These are phyloP conservation scores for Secale cereale DNA, from an alignment of 176 grass and related monocot genomes.

Conservation along the genomic window DNA sequence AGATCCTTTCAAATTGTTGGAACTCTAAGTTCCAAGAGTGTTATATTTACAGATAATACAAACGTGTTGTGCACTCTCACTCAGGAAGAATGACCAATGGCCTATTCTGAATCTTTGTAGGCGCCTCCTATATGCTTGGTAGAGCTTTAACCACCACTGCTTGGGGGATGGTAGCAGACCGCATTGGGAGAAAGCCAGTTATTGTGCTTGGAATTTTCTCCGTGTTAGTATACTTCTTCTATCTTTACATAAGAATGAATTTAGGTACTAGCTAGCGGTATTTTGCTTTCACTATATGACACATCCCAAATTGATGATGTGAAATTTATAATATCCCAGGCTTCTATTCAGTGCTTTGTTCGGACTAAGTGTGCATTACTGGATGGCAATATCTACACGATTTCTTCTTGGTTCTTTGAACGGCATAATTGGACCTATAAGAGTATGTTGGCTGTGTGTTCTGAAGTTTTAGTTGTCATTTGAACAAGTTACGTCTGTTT, in stretches of 20 bases:
- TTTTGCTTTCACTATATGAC: neutral
- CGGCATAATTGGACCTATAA: conserved; percentile 56
- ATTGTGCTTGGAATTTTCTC: conserved; percentile 46
- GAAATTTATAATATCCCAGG: conserved; percentile 26
- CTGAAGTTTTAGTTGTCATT: neutral
- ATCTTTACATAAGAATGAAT: neutral
- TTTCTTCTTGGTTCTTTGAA: conserved; percentile 65
- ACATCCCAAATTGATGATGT: neutral
- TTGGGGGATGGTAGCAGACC: conserved; percentile 24
- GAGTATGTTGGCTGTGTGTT: neutral
- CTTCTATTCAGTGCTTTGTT: conserved; percentile 67
- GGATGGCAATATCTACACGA: conserved; percentile 66
- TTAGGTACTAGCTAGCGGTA: neutral
- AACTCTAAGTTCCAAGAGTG: neutral
- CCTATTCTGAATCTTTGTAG: conserved; percentile 29
- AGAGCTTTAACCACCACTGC: neutral
- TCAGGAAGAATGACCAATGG: neutral
- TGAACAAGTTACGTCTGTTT: neutral
- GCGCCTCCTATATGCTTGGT: conserved; percentile 70
- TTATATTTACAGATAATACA: neutral
- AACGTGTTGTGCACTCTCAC: neutral
- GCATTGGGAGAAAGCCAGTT: conserved; percentile 28
- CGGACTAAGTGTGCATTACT: conserved; percentile 51
- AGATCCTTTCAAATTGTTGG: neutral
- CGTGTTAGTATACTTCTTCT: conserved; percentile 32